phyloP scores from a whole-genome alignment of 208 protist genomes.

The Wallacemonas sp. region DNA sequence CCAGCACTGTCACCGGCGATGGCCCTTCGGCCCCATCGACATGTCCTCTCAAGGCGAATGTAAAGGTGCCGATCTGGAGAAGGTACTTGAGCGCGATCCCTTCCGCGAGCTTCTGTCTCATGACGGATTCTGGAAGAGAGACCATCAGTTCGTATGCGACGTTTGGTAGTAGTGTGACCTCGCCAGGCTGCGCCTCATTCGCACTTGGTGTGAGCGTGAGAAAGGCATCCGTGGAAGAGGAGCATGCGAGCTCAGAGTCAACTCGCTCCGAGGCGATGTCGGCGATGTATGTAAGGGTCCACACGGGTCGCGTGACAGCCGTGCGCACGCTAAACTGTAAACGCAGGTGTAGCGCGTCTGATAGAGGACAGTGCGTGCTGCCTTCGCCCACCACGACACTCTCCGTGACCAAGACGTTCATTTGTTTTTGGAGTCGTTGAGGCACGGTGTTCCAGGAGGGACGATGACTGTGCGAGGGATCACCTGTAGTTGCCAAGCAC shows the following conservation, averaged over 20 bases:
- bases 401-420: background rate
- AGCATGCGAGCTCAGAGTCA: constrained; percentile 1
- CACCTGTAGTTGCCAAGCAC: too few species aligned
- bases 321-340: too few species aligned
- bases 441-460: too few species aligned
- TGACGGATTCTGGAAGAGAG: background rate
- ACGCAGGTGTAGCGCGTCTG: background rate
- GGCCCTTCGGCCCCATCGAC: background rate
- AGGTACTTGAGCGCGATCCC: constrained; percentile 48
- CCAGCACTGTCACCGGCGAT: background rate
- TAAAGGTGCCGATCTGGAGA: constrained; percentile 53
- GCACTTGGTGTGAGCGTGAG: constrained; percentile 1
- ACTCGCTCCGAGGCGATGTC: constrained; percentile 45
- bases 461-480: too few species aligned
- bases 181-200: background rate
- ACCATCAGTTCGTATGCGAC: constrained; percentile 16
- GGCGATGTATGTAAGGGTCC: constrained; percentile 39
- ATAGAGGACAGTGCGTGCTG: constrained; percentile 29
- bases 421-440: too few species aligned
- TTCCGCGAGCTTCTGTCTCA: background rate
- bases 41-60: background rate
- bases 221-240: background rate
- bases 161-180: background rate
- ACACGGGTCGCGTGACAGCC: too few species aligned
- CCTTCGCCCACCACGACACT: background rate